These are phyloP conservation scores for Acacia pycnantha DNA, from an alignment of 331 rosid species.

Conservation along the genomic window DNA sequence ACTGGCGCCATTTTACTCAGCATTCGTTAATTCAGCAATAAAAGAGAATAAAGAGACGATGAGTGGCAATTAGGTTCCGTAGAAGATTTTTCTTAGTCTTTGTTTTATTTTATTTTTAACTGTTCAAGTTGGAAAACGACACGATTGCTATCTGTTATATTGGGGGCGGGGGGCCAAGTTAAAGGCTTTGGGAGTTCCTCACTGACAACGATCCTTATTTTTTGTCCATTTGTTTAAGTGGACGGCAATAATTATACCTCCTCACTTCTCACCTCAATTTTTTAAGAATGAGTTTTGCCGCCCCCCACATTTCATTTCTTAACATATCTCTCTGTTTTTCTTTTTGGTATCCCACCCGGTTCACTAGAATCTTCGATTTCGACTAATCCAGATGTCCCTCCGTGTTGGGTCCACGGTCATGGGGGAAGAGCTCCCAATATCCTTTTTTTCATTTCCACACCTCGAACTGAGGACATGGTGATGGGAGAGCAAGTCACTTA, in stretches of 20 bases:
- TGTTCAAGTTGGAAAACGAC: not conserved
- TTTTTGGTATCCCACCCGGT: no score
- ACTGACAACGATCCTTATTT: not conserved
- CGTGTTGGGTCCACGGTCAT: no score
- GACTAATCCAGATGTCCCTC: no score
- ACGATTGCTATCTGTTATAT: not conserved
- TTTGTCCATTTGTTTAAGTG: constrained; percentile 2
- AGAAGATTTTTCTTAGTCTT: not conserved
- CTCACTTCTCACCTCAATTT: not conserved
- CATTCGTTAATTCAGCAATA: not conserved
- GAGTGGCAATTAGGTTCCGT: not conserved
- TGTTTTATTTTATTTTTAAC: not conserved
- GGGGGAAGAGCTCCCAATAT: no score
- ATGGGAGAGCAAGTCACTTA: no score
- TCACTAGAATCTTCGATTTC: no score
- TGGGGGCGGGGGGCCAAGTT: not conserved
- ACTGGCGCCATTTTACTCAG: not conserved
- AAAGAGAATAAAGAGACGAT: not conserved
- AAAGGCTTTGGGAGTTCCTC: not conserved
- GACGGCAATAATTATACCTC: not conserved
- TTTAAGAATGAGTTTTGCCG: not conserved
- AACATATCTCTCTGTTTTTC: no score
- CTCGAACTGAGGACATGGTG: no score
- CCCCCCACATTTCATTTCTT: not conserved
- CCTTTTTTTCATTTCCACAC: no score